A percentile compares a stretch with the other conserved stretches of the same genome.
These are phyloP conservation scores for Cyphellophora attinorum DNA, from an alignment of 2,329 filamentous ascomycete genomes.

Conservation along the genomic window DNA sequence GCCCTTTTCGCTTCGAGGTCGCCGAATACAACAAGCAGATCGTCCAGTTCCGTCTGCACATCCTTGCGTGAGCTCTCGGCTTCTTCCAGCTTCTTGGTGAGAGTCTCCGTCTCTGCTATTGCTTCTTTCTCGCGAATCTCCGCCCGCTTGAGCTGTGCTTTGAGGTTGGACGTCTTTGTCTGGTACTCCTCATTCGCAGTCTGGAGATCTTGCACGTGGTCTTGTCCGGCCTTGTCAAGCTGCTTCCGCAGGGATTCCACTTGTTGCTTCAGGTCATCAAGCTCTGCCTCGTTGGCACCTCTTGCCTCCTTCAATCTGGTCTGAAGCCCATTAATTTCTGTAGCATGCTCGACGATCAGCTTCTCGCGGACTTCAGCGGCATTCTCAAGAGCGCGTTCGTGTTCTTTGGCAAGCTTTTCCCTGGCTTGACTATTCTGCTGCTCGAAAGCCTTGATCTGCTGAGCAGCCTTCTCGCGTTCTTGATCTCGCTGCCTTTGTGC, in stretches of 20 bases:
- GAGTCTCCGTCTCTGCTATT: slow-evolving; percentile 13
- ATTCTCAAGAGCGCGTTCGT: slow-evolving; percentile 7
- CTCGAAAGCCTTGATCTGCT: slow-evolving; percentile 21
- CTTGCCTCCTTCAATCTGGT: slow-evolving; percentile 26
- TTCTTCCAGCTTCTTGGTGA: slow-evolving; percentile 31
- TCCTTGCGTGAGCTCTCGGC: slow-evolving; percentile 51
- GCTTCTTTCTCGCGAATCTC: slow-evolving; percentile 29
- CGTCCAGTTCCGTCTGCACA: slow-evolving; percentile 66
- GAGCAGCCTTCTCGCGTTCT: slow-evolving; percentile 38
- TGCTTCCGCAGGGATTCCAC: slow-evolving; percentile 48
- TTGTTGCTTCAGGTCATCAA: slow-evolving; percentile 52
- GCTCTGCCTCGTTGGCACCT: slow-evolving; percentile 47
- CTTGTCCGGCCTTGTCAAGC: slow-evolving; percentile 46
- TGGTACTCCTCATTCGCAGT: slow-evolving; percentile 43
- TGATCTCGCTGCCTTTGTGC: slow-evolving; percentile 33
- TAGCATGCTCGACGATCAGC: slow-evolving; percentile 5
- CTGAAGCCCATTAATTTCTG: slow-evolving; percentile 25
- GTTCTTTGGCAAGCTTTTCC: slow-evolving; percentile 5
- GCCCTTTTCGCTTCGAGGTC: slow-evolving; percentile 69
- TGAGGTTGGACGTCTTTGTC: slow-evolving; percentile 33
- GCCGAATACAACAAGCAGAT: slow-evolving; percentile 70
- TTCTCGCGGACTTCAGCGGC: background rate
- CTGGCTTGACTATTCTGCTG: slow-evolving; percentile 5
- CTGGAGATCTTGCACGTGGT: slow-evolving; percentile 51
- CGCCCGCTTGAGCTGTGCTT: slow-evolving; percentile 39